Evolutionary conservation across 2,329 filamentous ascomycete genomes (phyloP).

Genomic region (Neonectria punicea): DNA sequence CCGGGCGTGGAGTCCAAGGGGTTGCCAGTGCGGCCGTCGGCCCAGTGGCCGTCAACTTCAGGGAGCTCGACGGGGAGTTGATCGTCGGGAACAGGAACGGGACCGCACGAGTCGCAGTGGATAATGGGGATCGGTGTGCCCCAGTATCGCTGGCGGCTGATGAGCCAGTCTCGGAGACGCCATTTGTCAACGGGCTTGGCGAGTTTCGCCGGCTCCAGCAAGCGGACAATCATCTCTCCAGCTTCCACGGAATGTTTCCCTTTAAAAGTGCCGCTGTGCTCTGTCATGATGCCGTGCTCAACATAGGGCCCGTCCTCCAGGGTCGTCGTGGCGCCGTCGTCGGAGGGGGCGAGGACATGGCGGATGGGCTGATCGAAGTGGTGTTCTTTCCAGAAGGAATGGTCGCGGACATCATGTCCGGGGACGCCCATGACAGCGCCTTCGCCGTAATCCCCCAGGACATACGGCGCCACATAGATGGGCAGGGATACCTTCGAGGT

Average conservation of each 20-base stretch:
- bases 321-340: slow-evolving; percentile 58
- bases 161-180: slow-evolving; percentile 88
- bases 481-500: slow-evolving; percentile 69
- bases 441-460: slow-evolving; percentile 85
- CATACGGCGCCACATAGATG: slow-evolving; percentile 85
- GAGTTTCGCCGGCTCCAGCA: slow-evolving; percentile 65
- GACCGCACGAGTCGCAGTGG: slow-evolving; percentile 80
- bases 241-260: slow-evolving; percentile 73
- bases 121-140: slow-evolving; percentile 90
- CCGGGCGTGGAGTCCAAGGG: slow-evolving; percentile 76
- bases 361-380: slow-evolving; percentile 68
- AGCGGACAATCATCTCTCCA: slow-evolving; percentile 66
- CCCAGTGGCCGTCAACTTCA: slow-evolving; percentile 73
- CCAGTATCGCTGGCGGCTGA: slow-evolving; percentile 94
- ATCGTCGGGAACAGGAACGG: slow-evolving; percentile 79
- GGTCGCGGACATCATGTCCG: slow-evolving; percentile 82
- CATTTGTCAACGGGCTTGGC: slow-evolving; percentile 76
- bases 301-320: slow-evolving; percentile 66
- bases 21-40: slow-evolving; percentile 77
- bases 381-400: slow-evolving; percentile 83
- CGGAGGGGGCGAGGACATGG: slow-evolving; percentile 67
- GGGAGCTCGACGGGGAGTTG: slow-evolving; percentile 83
- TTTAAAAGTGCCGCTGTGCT: slow-evolving; percentile 71
- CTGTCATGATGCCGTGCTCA: slow-evolving; percentile 74
- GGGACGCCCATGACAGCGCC: slow-evolving; percentile 94